Conservation (phyloP, 768 basidiomycete species). For the Leccinum disarticulatum region DNA sequence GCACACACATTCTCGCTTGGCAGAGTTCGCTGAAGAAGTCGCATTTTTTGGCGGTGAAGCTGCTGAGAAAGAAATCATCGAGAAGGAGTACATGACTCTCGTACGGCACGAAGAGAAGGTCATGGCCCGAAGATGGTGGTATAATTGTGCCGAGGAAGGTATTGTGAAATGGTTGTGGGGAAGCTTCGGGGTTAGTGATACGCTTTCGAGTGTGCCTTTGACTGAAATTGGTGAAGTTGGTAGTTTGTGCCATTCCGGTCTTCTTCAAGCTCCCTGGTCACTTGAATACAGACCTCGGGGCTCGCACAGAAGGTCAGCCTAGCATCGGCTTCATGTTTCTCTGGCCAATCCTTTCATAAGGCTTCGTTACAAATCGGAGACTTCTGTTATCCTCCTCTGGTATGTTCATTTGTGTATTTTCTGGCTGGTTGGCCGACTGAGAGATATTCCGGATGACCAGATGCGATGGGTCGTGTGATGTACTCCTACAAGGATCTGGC, state of each 20-base stretch:
- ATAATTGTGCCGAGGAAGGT: constrained; percentile 90
- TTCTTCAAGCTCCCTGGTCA: constrained; percentile 86
- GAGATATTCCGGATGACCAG: constrained; percentile 36
- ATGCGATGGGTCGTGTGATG: constrained; percentile 95
- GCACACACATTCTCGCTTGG: constrained; percentile 87
- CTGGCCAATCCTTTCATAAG: constrained; percentile 37
- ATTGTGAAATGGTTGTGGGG: constrained; percentile 98
- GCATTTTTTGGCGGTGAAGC: constrained; percentile 88
- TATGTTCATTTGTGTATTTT: constrained; percentile 26
- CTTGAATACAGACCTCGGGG: constrained; percentile 67
- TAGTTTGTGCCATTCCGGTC: constrained; percentile 90
- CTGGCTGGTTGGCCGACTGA: constrained; percentile 2
- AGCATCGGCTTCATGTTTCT: neutral
- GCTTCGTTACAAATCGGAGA: constrained; percentile 95
- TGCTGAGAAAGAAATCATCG: constrained; percentile 88
- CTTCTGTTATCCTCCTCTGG: constrained; percentile 85
- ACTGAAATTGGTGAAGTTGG: constrained; percentile 47
- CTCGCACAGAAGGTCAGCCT: constrained; percentile 78
- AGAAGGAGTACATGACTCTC: constrained; percentile 82
- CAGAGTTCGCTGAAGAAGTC: constrained; percentile 86
- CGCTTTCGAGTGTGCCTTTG: neutral
- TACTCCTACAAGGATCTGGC: constrained; percentile 97
- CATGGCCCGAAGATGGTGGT: constrained; percentile 80
- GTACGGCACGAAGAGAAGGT: constrained; percentile 85
- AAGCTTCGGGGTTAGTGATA: constrained; percentile 75